Conservation (phyloP, 2,329 filamentous ascomycete genomes). For the Diaporthe velutina region DNA sequence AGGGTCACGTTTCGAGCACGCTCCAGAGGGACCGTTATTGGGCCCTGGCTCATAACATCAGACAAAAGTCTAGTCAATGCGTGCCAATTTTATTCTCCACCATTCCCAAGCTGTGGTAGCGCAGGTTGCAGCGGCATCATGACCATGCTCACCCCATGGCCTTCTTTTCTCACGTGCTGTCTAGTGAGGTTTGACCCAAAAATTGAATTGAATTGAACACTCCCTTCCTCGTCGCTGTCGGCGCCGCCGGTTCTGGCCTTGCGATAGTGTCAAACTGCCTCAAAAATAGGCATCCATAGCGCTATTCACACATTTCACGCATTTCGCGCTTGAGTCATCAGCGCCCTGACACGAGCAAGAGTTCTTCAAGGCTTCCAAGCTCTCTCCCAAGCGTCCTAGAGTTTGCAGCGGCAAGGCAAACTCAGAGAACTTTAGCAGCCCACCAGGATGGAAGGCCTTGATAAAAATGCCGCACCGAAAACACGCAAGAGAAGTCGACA, state of each 20-base stretch:
- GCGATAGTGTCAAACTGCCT: neutral
- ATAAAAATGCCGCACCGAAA: conserved; percentile 18
- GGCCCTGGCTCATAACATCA: neutral
- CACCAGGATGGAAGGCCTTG: neutral
- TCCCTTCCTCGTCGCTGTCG: neutral
- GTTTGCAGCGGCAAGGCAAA: neutral
- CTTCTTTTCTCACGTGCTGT: neutral
- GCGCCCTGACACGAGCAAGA: neutral
- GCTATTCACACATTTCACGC: neutral
- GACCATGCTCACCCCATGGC: neutral
- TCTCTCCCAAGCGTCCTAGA: neutral
- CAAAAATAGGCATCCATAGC: neutral
- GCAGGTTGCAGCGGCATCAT: neutral
- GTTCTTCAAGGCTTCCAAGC: neutral
- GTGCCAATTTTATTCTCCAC: conserved; percentile 7
- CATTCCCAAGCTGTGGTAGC: neutral
- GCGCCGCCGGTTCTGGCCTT: neutral
- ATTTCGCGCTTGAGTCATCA: neutral
- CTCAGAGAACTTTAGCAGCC: neutral
- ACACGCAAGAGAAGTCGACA: neutral
- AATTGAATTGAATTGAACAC: neutral
- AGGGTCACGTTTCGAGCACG: conserved; percentile 9
- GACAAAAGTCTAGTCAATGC: conserved; percentile 22
- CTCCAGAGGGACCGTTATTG: neutral
- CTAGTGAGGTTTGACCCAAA: neutral